Conservation (phyloP, 495 filamentous ascomycete genomes). For the Aspergillus bertholletiae region DNA sequence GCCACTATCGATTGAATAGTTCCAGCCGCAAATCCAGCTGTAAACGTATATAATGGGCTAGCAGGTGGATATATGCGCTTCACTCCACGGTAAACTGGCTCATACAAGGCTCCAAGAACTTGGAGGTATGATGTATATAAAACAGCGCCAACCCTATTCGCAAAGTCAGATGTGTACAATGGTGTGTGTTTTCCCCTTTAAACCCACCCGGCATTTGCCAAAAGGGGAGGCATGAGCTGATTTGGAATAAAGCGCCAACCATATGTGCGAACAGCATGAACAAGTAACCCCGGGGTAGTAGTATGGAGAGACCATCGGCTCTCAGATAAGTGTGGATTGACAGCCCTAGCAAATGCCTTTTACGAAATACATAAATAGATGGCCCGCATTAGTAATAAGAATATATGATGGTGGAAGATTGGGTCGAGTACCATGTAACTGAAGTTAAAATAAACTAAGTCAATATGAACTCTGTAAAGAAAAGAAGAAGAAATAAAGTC, state of each 20-base stretch:
- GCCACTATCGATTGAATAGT: constrained; percentile 75
- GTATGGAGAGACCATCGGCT: constrained; percentile 65
- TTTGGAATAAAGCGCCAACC: constrained; percentile 88
- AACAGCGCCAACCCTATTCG: constrained; percentile 67
- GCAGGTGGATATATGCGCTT: constrained; percentile 78
- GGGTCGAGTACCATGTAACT: constrained; percentile 56
- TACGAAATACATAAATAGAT: constrained; percentile 1
- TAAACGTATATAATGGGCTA: constrained; percentile 59
- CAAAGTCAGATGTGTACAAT: background rate
- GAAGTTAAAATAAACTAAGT: constrained; percentile 16
- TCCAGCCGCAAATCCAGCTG: constrained; percentile 75
- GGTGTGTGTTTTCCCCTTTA: no score
- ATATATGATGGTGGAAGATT: background rate
- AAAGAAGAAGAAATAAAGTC: constrained; percentile 13
- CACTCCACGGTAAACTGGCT: constrained; percentile 61
- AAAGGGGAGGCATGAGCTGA: constrained; percentile 79
- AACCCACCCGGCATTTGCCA: constrained; percentile 71
- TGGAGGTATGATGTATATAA: constrained; percentile 88
- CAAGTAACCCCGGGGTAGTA: constrained; percentile 73
- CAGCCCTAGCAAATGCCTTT: constrained; percentile 64
- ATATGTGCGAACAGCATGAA: constrained; percentile 72
- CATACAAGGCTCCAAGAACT: constrained; percentile 66
- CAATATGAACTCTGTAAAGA: constrained; percentile 12
- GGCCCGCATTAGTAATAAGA: constrained; percentile 16
- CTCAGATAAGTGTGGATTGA: constrained; percentile 57